phyloP scores from a whole-genome alignment of 208 protist species.

The Crithidia sp. region DNA sequence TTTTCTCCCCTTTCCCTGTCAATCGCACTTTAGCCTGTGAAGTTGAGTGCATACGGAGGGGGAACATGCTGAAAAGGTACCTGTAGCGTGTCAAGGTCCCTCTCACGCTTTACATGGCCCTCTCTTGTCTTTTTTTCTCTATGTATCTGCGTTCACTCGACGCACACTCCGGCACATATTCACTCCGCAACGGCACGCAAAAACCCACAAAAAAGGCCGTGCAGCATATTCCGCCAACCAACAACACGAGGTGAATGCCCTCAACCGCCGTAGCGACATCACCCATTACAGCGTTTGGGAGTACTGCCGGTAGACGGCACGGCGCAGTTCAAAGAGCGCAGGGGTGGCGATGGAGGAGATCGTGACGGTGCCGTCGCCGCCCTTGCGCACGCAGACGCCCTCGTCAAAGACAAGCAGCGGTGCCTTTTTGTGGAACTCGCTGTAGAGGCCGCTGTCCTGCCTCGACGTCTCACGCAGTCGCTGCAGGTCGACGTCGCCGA shows the following conservation, averaged over 20 bases:
- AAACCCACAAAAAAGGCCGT: neutral
- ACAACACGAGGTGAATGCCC: too few relatives aligned
- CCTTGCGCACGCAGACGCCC: constrained; percentile 79
- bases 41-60: too few relatives aligned
- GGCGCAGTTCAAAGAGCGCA: constrained; percentile 72
- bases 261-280: too few relatives aligned
- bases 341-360: constrained; percentile 82
- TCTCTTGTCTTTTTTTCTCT: neutral
- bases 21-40: too few relatives aligned
- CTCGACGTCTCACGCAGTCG: constrained; percentile 59
- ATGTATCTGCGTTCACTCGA: too few relatives aligned
- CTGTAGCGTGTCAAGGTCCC: too few relatives aligned
- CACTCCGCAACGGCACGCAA: too few relatives aligned
- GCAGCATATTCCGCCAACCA: neutral
- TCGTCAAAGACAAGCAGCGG: constrained; percentile 85
- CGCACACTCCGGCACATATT: too few relatives aligned
- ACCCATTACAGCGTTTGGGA: constrained; percentile 61
- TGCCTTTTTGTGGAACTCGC: constrained; percentile 77
- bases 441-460: constrained; percentile 59
- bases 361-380: constrained; percentile 73
- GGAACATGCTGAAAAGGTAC: too few relatives aligned
- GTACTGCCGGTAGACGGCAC: constrained; percentile 82
- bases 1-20: too few relatives aligned
- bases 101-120: too few relatives aligned
- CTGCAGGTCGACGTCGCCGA: constrained; percentile 75